Evolutionary conservation across 2,329 filamentous ascomycete genomes (phyloP), one percentile per base, ranked within the genome.

Genomic region (Claviceps monticola): DNA sequence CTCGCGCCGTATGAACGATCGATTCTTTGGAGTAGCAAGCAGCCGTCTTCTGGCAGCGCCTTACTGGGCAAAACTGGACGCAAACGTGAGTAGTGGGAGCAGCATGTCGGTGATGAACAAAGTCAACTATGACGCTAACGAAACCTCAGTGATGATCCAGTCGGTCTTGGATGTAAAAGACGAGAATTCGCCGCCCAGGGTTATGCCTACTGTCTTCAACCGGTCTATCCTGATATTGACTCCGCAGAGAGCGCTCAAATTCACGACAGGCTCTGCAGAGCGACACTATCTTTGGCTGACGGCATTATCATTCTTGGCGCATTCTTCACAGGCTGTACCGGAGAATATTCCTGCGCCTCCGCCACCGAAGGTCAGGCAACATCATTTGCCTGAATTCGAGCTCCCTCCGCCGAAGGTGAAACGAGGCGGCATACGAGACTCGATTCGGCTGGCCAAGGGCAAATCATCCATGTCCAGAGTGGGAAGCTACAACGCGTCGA

Each of bases 11-110:
- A 98, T 63, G 93, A 98, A 68, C 79, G 90, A 56, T 85, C 91
- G 13, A 91, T 98, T 54, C 87, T 98, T 67, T 98, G 93, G 93
- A 96, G 91, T 68, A 95, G 86, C 74, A 96, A 95, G 74, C 93
- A 98, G 68, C 93, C 93, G 16, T 88, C 83, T 9, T 88, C 83
- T 59, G 89, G 90, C 36, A 85, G 81, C 60, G 91, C 90, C 36
- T 70, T 98, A 66, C 77, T 97, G 74, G 93, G 93, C 58, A 98
- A 97, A 73, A 86, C 85, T 63, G 93, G 93, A 51, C 83, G 93
- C 60, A 98, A 97, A 71, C 71, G 91, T 95, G 76, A 82, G 89
- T 81, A 34, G 29, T 34, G 29, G 29, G 29, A 34, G 53, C 13
- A 34, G 53, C 13, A 53, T 41, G 8, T 41, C 51, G 19, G 56